These are phyloP conservation scores for Cryptococcus maquisensis DNA, from an alignment of 1,284 basidiomycete species.

Conservation along the genomic window DNA sequence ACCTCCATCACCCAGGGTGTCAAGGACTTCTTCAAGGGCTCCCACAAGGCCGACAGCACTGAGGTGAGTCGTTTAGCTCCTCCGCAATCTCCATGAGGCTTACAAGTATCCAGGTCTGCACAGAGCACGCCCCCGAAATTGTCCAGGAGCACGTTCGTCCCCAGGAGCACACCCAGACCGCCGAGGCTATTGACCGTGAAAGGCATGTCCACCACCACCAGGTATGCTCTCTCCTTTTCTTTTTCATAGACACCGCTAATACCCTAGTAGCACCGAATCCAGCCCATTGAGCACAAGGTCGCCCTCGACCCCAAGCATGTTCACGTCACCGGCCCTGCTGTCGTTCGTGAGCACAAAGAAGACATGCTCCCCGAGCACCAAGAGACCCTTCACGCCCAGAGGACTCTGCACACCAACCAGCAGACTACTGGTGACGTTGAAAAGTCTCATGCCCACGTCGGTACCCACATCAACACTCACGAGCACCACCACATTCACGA, in stretches of 20 bases:
- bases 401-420: conserved; percentile 32
- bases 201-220: conserved; percentile 45
- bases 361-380: conserved; percentile 48
- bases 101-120: conserved; percentile 36
- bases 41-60: conserved; percentile 37
- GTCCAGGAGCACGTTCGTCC: conserved; percentile 41
- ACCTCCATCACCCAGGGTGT: conserved; percentile 33
- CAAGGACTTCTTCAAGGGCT: conserved; percentile 26
- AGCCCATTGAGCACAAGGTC: conserved; percentile 42
- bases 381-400: conserved; percentile 42
- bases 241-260: neutral
- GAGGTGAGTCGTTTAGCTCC: conserved; percentile 26
- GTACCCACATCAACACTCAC: conserved; percentile 40
- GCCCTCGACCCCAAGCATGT: conserved; percentile 39
- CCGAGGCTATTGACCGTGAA: conserved; percentile 46
- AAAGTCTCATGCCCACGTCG: conserved; percentile 27
- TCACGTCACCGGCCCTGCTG: conserved; percentile 29
- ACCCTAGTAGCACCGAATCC: conserved; percentile 42
- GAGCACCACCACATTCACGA: conserved; percentile 49
- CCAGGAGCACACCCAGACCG: conserved; percentile 37
- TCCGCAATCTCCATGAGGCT: neutral
- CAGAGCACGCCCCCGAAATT: conserved; percentile 43
- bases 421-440: conserved; percentile 28
- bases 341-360: conserved; percentile 43
- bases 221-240: conserved; percentile 11